Percentiles rank a stretch among this genome's conserved stretches.
Evolutionary conservation across 768 basidiomycete genomes (phyloP).

Genomic region (Hirschioporus abietinus): DNA sequence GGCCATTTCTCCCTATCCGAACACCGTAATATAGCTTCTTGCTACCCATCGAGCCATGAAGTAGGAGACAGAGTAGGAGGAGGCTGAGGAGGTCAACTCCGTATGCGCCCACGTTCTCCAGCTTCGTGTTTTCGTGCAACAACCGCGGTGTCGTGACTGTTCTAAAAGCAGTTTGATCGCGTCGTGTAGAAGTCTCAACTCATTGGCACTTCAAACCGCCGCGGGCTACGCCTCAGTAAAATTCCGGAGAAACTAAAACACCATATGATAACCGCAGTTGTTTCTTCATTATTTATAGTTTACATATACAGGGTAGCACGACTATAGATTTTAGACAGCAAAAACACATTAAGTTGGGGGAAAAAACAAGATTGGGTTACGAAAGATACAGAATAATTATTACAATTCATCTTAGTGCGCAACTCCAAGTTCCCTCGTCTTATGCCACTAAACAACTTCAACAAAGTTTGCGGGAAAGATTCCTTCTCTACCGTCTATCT

Average conservation of each 20-base stretch:
- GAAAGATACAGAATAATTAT: background rate
- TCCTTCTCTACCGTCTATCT: conserved; percentile 50
- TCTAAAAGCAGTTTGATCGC: background rate
- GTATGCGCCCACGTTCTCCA: conserved; percentile 1
- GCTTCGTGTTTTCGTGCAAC: background rate
- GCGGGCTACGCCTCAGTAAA: too few relatives aligned
- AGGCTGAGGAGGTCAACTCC: background rate
- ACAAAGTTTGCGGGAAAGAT: conserved; percentile 84
- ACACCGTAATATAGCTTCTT: conserved; percentile 56
- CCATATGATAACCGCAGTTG: too few relatives aligned
- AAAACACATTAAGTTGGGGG: background rate
- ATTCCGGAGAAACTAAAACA: too few relatives aligned
- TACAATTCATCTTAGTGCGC: background rate
- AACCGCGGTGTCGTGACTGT: background rate
- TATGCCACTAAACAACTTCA: conserved; percentile 40
- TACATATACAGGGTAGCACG: background rate
- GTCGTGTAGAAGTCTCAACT: background rate
- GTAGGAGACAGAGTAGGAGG: background rate
- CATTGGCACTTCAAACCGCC: too few relatives aligned
- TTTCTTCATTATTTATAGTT: too few relatives aligned
- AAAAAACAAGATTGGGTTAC: too few relatives aligned
- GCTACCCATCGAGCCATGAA: background rate
- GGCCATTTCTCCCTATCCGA: conserved; percentile 48
- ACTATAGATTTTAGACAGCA: background rate
- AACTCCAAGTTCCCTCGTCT: background rate